These are phyloP conservation scores for Malassezia furfur DNA, from an alignment of 1,284 basidiomycete species.

Conservation along the genomic window DNA sequence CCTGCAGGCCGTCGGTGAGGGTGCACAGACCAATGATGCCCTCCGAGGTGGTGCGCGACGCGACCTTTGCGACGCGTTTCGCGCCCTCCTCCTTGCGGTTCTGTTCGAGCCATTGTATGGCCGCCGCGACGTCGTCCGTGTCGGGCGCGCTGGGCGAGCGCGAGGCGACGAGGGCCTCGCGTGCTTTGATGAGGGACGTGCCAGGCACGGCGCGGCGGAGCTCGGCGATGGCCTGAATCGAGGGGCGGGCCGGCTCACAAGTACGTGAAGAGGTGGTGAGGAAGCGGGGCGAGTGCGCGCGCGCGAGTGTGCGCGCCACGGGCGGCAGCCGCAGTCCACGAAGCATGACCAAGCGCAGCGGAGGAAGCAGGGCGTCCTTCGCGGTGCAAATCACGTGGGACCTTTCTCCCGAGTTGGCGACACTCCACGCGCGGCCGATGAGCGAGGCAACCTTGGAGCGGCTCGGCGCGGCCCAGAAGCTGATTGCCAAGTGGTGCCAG, in stretches of 20 bases:
- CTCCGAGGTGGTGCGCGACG: slow-evolving; percentile 62
- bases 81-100: slow-evolving; percentile 64
- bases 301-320: background rate
- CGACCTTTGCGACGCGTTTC: slow-evolving; percentile 73
- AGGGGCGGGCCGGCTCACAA: slow-evolving; percentile 15
- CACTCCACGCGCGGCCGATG: slow-evolving; percentile 3
- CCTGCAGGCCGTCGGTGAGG: slow-evolving; percentile 55
- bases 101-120: slow-evolving; percentile 69
- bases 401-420: background rate
- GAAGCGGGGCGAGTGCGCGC: background rate
- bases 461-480: slow-evolving; percentile 13
- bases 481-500: slow-evolving; percentile 16
- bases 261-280: background rate
- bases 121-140: slow-evolving; percentile 64
- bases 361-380: too few relatives aligned
- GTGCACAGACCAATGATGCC: slow-evolving; percentile 70
- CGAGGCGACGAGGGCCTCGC: slow-evolving; percentile 68
- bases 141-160: slow-evolving; percentile 20
- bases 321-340: background rate
- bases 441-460: slow-evolving; percentile 10
- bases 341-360: background rate
- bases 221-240: slow-evolving; percentile 70
- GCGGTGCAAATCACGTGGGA: background rate
- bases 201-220: slow-evolving; percentile 63
- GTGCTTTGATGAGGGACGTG: slow-evolving; percentile 75